A percentile compares a stretch with the other conserved stretches of the same genome.
Evolutionary conservation across 1,139 yeast genomes (phyloP).

Genomic region (Kluyveromyces sp.): DNA sequence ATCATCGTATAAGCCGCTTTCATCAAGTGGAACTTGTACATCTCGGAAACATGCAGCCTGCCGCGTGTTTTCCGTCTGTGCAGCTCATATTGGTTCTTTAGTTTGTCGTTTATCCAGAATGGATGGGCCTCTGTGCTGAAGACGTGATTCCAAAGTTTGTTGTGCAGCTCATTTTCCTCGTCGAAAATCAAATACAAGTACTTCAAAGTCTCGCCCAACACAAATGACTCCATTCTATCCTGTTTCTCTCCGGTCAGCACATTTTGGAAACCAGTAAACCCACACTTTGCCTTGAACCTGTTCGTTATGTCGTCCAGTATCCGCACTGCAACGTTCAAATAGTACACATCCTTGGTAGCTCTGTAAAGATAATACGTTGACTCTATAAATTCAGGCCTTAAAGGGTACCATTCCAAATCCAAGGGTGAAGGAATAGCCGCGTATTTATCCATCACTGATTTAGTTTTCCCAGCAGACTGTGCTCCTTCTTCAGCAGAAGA

Average conservation of each 20-base stretch:
- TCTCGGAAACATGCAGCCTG: not conserved
- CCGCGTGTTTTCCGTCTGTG: constrained; percentile 6
- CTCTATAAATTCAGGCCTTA: constrained; percentile 86
- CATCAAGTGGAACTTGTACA: not conserved
- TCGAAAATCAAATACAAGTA: constrained; percentile 79
- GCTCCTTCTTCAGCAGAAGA: too few species aligned
- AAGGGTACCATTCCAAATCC: constrained; percentile 80
- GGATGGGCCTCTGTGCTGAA: constrained; percentile 96
- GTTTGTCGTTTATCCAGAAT: constrained; percentile 46
- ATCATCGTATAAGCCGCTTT: not conserved
- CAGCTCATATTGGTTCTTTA: constrained; percentile 17
- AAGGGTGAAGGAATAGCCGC: constrained; percentile 24
- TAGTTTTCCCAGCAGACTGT: too few species aligned
- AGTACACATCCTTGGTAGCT: constrained; percentile 84
- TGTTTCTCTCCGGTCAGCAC: constrained; percentile 55
- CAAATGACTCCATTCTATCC: constrained; percentile 88
- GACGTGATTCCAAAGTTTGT: constrained; percentile 45
- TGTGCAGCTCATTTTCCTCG: constrained; percentile 49
- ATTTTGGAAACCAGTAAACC: constrained; percentile 73
- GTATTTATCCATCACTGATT: not conserved
- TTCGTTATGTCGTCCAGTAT: constrained; percentile 48
- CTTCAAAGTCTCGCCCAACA: constrained; percentile 76
- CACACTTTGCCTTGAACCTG: constrained; percentile 57
- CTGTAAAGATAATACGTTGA: constrained; percentile 76
- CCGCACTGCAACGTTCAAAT: constrained; percentile 63